A percentile compares a stretch with the other conserved stretches of the same genome.
Evolutionary conservation across 495 filamentous ascomycete genomes (phyloP).

Genomic region (Cercophora samala): DNA sequence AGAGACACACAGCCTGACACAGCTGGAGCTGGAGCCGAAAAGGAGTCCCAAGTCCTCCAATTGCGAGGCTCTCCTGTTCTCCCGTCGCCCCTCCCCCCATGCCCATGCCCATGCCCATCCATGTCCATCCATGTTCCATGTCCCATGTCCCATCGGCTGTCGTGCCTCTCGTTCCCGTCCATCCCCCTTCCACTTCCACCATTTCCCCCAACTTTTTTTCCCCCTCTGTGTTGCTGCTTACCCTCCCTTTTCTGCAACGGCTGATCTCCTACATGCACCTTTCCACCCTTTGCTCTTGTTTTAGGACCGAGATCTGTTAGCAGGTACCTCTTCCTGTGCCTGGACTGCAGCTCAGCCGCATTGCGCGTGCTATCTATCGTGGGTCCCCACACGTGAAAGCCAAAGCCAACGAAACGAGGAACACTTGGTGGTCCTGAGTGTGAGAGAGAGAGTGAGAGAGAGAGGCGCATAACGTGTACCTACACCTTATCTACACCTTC

Average conservation of each 20-base stretch:
- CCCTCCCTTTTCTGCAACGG: background rate
- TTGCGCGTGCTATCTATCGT: background rate
- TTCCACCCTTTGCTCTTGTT: background rate
- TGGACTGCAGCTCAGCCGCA: background rate
- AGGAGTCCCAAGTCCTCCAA: background rate
- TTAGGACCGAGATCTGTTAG: background rate
- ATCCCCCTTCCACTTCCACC: background rate
- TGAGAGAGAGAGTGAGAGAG: background rate
- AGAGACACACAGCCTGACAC: constrained; percentile 6
- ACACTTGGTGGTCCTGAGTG: background rate
- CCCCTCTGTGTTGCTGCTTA: constrained; percentile 4
- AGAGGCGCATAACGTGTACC: constrained; percentile 15
- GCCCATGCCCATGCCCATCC: background rate
- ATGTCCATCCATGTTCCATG: background rate
- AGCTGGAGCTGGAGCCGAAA: background rate
- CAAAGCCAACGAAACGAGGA: constrained; percentile 5
- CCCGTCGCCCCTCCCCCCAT: background rate
- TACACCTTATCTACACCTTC: constrained; percentile 18
- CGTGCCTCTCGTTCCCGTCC: background rate
- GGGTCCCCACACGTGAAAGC: background rate
- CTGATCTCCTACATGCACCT: background rate
- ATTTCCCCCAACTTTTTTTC: constrained; percentile 2
- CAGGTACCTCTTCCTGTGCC: background rate
- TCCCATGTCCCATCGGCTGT: background rate
- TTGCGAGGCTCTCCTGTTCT: background rate